A percentile compares a stretch with the other conserved stretches of the same genome.
Evolutionary conservation across 805 yeast species (phyloP).

Genomic region (Candida nonsorbophila): DNA sequence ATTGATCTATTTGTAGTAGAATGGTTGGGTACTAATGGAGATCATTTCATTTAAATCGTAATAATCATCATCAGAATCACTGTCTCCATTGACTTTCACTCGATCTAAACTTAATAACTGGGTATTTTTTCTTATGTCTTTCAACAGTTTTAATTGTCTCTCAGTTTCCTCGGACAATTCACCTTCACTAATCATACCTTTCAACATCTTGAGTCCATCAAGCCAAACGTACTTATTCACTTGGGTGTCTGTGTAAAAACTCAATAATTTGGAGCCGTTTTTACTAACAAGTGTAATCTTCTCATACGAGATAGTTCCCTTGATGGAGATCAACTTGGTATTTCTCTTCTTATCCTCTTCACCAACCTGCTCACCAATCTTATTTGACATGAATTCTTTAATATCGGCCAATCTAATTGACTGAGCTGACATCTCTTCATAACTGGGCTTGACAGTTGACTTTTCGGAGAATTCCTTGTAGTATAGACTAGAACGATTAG

Average conservation of each 20-base stretch:
- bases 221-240: constrained; percentile 70
- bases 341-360: constrained; percentile 41
- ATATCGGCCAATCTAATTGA: constrained; percentile 51
- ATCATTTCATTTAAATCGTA: constrained; percentile 13
- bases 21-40: constrained; percentile 6
- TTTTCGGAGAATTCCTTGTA: constrained; percentile 55
- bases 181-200: constrained; percentile 24
- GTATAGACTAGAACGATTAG: constrained; percentile 56
- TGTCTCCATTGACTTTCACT: constrained; percentile 11
- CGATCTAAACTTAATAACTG: constrained; percentile 35
- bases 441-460: constrained; percentile 45
- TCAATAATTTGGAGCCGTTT: constrained; percentile 39
- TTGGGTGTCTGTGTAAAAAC: constrained; percentile 66
- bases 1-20: too few species aligned
- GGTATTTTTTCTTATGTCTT: constrained; percentile 33
- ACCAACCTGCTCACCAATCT: constrained; percentile 31
- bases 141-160: constrained; percentile 26
- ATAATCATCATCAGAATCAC: constrained; percentile 19
- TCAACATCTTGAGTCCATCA: constrained; percentile 62
- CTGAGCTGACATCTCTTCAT: constrained; percentile 51
- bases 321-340: constrained; percentile 47
- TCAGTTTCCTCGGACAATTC: constrained; percentile 33
- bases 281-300: constrained; percentile 47
- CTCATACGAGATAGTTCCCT: constrained; percentile 53
- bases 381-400: constrained; percentile 43